Conservation (phyloP, 139 green algal genomes). For the Parachlorella kessleri region DNA sequence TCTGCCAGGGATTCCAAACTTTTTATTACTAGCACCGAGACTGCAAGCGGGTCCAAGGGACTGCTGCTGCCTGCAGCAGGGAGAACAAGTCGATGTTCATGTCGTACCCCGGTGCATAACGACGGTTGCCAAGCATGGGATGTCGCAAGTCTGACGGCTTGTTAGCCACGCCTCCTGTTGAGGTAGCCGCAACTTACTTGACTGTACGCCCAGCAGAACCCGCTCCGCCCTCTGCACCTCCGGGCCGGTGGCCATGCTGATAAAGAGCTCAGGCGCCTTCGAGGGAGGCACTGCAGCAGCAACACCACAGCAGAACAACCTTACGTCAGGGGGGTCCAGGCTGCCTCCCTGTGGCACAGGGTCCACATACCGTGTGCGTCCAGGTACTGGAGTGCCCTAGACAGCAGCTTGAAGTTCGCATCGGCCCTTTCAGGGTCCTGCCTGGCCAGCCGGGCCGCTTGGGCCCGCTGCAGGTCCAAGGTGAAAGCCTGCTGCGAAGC, state of each 20-base stretch:
- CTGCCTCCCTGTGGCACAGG: too few species aligned
- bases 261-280: constrained; percentile 38
- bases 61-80: background rate
- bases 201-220: background rate
- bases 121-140: too few species aligned
- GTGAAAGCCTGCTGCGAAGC: too few species aligned
- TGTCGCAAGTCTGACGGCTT: too few species aligned
- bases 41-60: constrained; percentile 19
- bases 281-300: constrained; percentile 31
- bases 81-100: background rate
- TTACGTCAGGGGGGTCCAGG: too few species aligned
- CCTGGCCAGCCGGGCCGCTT: background rate
- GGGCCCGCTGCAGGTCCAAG: constrained; percentile 11
- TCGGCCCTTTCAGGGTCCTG: constrained; percentile 2
- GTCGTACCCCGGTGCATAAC: background rate
- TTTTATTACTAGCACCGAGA: constrained; percentile 29
- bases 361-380: background rate
- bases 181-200: too few species aligned
- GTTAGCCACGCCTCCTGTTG: too few species aligned
- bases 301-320: too few species aligned
- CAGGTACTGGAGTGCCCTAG: constrained; percentile 11
- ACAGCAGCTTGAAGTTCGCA: constrained; percentile 21
- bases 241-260: constrained; percentile 21
- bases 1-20: background rate
- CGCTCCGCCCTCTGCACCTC: constrained; percentile 14